Evolutionary conservation across 768 basidiomycete species (phyloP), one percentile per base, ranked within the genome.

Genomic region (Tulasnella sp.): DNA sequence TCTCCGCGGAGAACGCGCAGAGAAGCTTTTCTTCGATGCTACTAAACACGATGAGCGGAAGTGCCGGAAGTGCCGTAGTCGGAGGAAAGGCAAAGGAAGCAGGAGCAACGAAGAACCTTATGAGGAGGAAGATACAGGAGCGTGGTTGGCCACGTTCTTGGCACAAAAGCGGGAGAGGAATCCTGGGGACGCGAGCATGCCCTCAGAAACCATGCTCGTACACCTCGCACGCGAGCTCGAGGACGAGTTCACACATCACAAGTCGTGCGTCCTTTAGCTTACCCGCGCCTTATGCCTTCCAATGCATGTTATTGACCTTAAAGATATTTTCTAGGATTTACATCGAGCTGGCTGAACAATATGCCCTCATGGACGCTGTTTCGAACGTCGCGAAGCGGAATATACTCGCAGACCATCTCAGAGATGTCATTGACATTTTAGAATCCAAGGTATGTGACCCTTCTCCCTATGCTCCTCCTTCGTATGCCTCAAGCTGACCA

Each of bases 231-330:
- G 85, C 61, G 91, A 95, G 71, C 75, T 99, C 7, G 95, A 98
- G 69, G 92, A 92, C 62, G 95, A 99, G 68, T 98, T 97, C 67
- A 81, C 81, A 34, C 90, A 92, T 72, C 95, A 94, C 70, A 96
- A 91, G 73, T 83, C 86, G 96, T 97, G 64, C 27, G 83, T 74
- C 23, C 19, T 5, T n/a, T n/a, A n/a, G n/a, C n/a, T n/a, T n/a
- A n/a, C n/a, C n/a, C n/a, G n/a, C n/a, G n/a, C n/a, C 30, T 34
- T 15, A 10, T 23, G 26, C 15, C 47, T 4, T 34, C 17, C 53
- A 32, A 11, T 13, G 23, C 5, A 10, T 19, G 32, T 41, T 26
- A 2, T 17, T 60, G 55, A 58, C 55, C 49, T 60, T 7, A 9
- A n/a, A n/a, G n/a, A n/a, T 45, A 23, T 50, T 64, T 34, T 49